Evolutionary conservation across 164 flowering plant genomes (phyloP), one percentile per base, ranked within the genome.

Genomic region (Vitis rotundifolia): DNA sequence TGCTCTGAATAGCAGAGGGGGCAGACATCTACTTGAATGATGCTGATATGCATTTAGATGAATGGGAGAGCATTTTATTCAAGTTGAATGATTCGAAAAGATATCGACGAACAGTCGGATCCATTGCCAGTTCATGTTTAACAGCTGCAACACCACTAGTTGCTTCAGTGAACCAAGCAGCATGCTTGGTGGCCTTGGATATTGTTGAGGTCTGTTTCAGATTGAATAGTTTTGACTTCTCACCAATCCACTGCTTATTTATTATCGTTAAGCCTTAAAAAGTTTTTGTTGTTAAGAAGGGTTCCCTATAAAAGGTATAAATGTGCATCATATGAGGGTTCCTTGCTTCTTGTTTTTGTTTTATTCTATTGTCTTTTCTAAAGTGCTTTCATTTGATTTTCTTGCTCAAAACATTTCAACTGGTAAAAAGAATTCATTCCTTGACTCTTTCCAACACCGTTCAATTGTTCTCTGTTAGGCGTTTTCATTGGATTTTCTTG

Each of bases 51-150:
- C 71, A 61, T 47, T 69, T 71, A 64, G 86, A 81, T 71, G 67
- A 82, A 58, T 89, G 86, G 94, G 97, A 91, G 73, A 73, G 60
- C 22, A 71, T 86, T 68, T 58, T 87, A 69, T 80, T 82, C 77
- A 79, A 86, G 68, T 67, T 94, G 73, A 92, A 85, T 72, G 89
- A 89, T 66, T 81, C 78, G 11, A 85, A 63, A 81, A 86, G 90
- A 78, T 92, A 87, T 64, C 76, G 99, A 65, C 77, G 86, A 54
- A 91, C 79, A 47, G 91, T 94, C 72, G 98, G 90, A 63, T 89
- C 95, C 55, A 76, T 94, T 78, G 85, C 83, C 51, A 81, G 81
- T 48, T 94, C 99, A 64, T 89, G 97, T 71, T 76, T 94, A 61
- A 73, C 73, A 48, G 85, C 93, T 76, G 88, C 88, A 57, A 84